Base-by-base conservation (phyloP, 2,329 filamentous ascomycete species). In the Aureobasidium vineae region DNA sequence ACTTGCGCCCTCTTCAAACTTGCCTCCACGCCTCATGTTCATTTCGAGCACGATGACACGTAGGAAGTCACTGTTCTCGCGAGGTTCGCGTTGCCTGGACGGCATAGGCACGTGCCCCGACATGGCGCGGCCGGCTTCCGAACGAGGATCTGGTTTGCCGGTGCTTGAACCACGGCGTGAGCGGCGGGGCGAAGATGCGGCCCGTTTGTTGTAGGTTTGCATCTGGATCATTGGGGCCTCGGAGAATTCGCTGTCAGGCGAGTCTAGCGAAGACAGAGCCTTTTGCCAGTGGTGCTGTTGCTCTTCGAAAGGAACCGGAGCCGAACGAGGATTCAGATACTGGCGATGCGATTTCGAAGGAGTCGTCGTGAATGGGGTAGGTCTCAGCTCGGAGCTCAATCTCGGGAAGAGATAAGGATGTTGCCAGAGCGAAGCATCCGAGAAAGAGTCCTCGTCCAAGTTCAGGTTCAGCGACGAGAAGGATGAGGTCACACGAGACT, bases 21-120 rank as follows among this genome's bases (percentile, higher is more conserved):
- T 88, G 65, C 86, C 86, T 68, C 79, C 80, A 50, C 86, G 82
- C 43, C 86, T 82, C 86, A 88, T 88, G 73, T 88, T 88, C 85
- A 88, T 87, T 75, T 88, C 86, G 56, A 88, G 78, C 13, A 88
- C 86, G 19, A 88, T 85, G 69, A 88, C 82, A 41, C 86, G 82
- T 54, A 88, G 75, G 73, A 88, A 88, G 71, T 88, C 82, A 69
- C 83, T 80, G 73, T 88, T 88, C 72, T 88, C 86, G 60, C 86
- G 79, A 33, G 84, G 83, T 71, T 88, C 86, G n/a, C 86, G 81
- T 70, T 85, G 85, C 13, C 85, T 82, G 19, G 82, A 79, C 13
- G 66, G 70, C n/a, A 61, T 70, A 15, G 68, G 66, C 19, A 33
- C 65, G 23, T n/a, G 68, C 13, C 68, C 72, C 6, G 75, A 76